A percentile compares a stretch with the other conserved stretches of the same genome.
Evolutionary conservation across 768 basidiomycete genomes (phyloP).

Genomic region (Tephrocybe sp.): DNA sequence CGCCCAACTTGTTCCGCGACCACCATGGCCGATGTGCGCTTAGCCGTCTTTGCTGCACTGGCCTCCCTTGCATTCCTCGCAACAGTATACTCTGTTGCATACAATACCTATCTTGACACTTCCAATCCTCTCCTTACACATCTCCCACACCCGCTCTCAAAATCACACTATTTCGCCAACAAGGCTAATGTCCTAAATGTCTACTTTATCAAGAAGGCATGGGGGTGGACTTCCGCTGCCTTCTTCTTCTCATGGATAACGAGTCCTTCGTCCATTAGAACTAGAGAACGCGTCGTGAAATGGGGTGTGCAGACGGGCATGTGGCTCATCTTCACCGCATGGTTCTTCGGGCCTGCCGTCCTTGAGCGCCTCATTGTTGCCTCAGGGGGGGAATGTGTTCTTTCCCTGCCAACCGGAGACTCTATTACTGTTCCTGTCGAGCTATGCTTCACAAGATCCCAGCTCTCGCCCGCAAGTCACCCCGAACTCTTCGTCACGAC

Average conservation of each 20-base stretch:
- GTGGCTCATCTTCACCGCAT: constrained; percentile 77
- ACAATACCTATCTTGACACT: constrained; percentile 80
- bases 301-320: constrained; percentile 59
- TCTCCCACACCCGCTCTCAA: constrained; percentile 66
- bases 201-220: constrained; percentile 85
- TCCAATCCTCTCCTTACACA: constrained; percentile 72
- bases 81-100: constrained; percentile 62
- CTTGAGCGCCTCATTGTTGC: constrained; percentile 61
- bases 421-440: constrained; percentile 53
- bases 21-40: constrained; percentile 25
- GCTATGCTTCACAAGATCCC: constrained; percentile 51
- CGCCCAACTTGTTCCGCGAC: constrained; percentile 1
- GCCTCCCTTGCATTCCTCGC: constrained; percentile 54
- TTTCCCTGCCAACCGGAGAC: constrained; percentile 57
- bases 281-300: constrained; percentile 43
- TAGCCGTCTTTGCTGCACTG: constrained; percentile 37
- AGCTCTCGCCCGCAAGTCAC: constrained; percentile 60
- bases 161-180: constrained; percentile 71
- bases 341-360: constrained; percentile 88
- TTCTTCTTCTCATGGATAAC: constrained; percentile 64
- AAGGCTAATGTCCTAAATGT: constrained; percentile 84
- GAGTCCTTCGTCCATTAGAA: constrained; percentile 45
- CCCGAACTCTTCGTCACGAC: constrained; percentile 56
- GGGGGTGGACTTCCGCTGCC: constrained; percentile 84
- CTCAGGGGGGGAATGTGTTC: constrained; percentile 79